Conservation (phyloP, 352 stramenopile species). For the Phytophthora cactorum region DNA sequence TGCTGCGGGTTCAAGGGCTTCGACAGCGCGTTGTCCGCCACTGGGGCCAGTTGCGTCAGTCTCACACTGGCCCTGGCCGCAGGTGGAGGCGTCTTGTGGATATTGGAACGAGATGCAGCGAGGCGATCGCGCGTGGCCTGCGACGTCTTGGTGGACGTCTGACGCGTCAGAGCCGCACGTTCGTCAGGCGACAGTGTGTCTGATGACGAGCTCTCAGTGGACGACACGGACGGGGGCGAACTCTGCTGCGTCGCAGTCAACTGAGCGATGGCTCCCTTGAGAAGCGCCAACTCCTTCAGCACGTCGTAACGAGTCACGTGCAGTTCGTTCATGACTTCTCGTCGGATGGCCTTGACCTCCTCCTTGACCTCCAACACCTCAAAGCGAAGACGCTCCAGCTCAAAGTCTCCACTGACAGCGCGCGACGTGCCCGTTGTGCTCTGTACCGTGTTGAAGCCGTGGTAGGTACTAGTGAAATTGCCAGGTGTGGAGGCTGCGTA, state of each 20-base stretch:
- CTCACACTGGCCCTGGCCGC: slow-evolving; percentile 36
- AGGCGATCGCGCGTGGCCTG: slow-evolving; percentile 55
- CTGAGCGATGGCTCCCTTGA: slow-evolving; percentile 79
- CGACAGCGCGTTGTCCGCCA: slow-evolving; percentile 74
- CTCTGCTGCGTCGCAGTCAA: slow-evolving; percentile 39
- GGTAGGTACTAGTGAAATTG: slow-evolving; percentile 14
- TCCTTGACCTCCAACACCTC: slow-evolving; percentile 71
- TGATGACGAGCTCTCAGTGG: slow-evolving; percentile 31
- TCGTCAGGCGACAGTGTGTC: slow-evolving; percentile 51
- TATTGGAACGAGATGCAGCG: slow-evolving; percentile 45
- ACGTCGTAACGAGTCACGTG: slow-evolving; percentile 85
- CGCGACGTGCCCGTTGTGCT: not conserved
- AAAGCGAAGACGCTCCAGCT: slow-evolving; percentile 47
- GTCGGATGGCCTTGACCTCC: slow-evolving; percentile 70
- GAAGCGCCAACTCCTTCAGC: slow-evolving; percentile 83
- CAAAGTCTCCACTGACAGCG: slow-evolving; percentile 12
- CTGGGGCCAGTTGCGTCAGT: slow-evolving; percentile 67
- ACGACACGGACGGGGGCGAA: slow-evolving; percentile 16
- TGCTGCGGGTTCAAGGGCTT: slow-evolving; percentile 67
- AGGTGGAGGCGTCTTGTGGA: slow-evolving; percentile 20
- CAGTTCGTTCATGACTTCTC: slow-evolving; percentile 88
- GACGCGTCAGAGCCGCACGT: slow-evolving; percentile 48
- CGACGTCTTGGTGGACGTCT: slow-evolving; percentile 59
- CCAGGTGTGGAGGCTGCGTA: slow-evolving; percentile 28
- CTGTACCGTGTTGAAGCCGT: slow-evolving; percentile 17